phyloP scores from a whole-genome alignment of 2,329 filamentous ascomycete species.

The Hymenoscyphus scutula region DNA sequence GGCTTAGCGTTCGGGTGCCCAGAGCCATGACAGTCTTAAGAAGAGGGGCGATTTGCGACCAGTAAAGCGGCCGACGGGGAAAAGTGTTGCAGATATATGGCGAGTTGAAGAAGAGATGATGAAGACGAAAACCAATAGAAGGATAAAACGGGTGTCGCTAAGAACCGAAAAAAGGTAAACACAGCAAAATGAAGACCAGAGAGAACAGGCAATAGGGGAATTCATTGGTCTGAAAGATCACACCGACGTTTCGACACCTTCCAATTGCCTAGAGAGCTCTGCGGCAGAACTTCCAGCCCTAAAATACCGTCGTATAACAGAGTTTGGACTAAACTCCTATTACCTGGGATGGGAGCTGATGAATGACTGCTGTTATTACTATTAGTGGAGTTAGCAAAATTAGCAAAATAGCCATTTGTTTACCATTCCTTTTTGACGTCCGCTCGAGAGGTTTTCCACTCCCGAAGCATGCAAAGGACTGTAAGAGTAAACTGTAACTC shows the following conservation, averaged over 20 bases:
- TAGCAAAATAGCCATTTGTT: not conserved
- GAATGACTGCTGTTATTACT: not conserved
- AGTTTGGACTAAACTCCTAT: not conserved
- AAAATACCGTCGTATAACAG: not conserved
- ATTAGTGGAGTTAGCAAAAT: not conserved
- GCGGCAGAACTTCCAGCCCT: conserved; percentile 1
- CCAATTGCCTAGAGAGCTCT: not conserved
- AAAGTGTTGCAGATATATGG: not conserved
- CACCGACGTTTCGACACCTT: not conserved
- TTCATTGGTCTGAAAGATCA: too few species aligned
- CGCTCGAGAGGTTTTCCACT: not conserved
- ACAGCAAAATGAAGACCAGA: too few species aligned
- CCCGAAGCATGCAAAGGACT: not conserved
- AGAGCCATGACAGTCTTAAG: not conserved
- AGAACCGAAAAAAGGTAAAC: too few species aligned
- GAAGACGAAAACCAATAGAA: too few species aligned
- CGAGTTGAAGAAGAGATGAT: too few species aligned
- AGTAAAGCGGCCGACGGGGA: not conserved
- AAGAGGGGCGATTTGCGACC: not conserved
- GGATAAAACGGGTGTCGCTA: too few species aligned
- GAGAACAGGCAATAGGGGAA: too few species aligned
- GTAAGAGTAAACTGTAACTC: not conserved
- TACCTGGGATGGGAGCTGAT: not conserved
- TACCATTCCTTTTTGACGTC: not conserved
- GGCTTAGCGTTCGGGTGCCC: conserved; percentile 13